Evolutionary conservation across 2,329 filamentous ascomycete genomes (phyloP).

Genomic region (Sporothrix brasiliensis): DNA sequence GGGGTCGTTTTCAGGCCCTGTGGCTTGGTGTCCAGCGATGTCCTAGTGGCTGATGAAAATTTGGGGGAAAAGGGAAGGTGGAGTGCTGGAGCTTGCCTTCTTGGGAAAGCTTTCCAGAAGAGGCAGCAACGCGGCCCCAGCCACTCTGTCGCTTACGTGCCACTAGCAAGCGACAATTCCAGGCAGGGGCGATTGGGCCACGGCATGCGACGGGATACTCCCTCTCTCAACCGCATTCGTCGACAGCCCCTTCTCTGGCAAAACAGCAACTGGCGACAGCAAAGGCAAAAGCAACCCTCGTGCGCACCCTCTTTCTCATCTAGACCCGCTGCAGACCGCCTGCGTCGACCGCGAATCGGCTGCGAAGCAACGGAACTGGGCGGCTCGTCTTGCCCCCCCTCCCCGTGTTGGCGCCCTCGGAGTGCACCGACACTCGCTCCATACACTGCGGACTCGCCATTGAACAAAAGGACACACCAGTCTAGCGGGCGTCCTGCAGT

Average conservation of each 20-base stretch:
- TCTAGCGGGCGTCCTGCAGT: not conserved
- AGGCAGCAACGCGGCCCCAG: slow-evolving; percentile 17
- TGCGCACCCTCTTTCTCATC: slow-evolving; percentile 8
- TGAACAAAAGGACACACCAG: not conserved
- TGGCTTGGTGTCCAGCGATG: slow-evolving; percentile 3
- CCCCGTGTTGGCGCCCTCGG: slow-evolving; percentile 19
- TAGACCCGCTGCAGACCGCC: slow-evolving; percentile 15
- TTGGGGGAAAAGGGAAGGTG: slow-evolving; percentile 20
- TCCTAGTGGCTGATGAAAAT: slow-evolving; percentile 6
- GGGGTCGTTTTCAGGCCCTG: not conserved
- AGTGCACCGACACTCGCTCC: not conserved
- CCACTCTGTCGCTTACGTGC: slow-evolving; percentile 22
- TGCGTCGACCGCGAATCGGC: slow-evolving; percentile 11
- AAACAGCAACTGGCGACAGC: not conserved
- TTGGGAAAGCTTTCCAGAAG: slow-evolving; percentile 21
- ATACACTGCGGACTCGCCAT: not conserved
- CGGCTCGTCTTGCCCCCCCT: not conserved
- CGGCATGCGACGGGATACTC: slow-evolving; percentile 20
- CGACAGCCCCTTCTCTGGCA: slow-evolving; percentile 8
- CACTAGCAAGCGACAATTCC: slow-evolving; percentile 16
- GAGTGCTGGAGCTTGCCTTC: slow-evolving; percentile 16
- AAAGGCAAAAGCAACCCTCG: not conserved
- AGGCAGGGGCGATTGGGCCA: slow-evolving; percentile 3
- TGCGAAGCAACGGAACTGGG: slow-evolving; percentile 3
- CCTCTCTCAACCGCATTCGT: not conserved